Evolutionary conservation across 2,329 filamentous ascomycete species (phyloP).

Genomic region (Penicillium fuscoglaucum): DNA sequence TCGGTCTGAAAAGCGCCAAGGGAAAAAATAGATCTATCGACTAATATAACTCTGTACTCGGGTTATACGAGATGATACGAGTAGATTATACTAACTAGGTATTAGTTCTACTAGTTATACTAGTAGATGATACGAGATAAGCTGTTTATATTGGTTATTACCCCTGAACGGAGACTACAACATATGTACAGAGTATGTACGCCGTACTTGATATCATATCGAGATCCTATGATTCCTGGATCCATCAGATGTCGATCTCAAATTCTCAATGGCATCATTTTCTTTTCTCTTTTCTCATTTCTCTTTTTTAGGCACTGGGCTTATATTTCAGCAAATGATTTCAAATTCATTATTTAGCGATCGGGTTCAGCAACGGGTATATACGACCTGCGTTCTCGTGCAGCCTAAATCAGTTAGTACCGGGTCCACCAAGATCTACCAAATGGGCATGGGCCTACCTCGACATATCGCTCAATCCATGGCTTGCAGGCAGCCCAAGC

Average conservation of each 20-base stretch:
- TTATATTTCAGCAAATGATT: neutral
- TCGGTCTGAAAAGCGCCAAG: neutral
- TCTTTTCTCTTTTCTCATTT: too few relatives aligned
- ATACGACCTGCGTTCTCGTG: slow-evolving; percentile 52
- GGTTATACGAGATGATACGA: too few relatives aligned
- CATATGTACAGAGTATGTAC: too few relatives aligned
- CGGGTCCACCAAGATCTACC: neutral
- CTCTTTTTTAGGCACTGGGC: too few relatives aligned
- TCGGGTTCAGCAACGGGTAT: slow-evolving; percentile 49
- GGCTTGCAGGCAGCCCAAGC: slow-evolving; percentile 62
- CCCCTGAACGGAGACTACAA: neutral
- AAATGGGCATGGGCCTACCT: slow-evolving; percentile 41
- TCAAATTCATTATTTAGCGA: neutral
- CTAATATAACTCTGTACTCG: neutral
- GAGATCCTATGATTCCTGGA: neutral
- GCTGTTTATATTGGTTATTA: neutral
- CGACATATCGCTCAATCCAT: slow-evolving; percentile 58
- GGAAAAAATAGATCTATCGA: neutral
- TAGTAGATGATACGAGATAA: neutral
- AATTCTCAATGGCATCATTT: neutral
- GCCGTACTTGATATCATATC: too few relatives aligned
- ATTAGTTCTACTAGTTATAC: too few relatives aligned
- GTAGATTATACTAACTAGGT: neutral
- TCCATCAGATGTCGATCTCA: neutral
- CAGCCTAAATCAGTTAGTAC: slow-evolving; percentile 37